Evolutionary conservation across 495 filamentous ascomycete genomes (phyloP), one percentile per base, ranked within the genome.

Genomic region (Pseudotulostoma volvatum): DNA sequence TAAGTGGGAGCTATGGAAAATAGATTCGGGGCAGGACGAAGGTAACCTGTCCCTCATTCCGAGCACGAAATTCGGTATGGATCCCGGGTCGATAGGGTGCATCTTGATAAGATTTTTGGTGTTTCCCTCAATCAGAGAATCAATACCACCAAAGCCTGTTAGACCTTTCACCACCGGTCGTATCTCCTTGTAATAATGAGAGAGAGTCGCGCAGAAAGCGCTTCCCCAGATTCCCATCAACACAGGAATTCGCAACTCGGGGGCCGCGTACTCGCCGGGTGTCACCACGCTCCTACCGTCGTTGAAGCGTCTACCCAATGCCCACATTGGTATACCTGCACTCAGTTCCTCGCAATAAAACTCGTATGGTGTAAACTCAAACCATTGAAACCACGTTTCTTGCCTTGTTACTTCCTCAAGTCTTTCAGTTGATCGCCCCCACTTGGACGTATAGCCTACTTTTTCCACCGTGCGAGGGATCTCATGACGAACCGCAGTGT

Each of bases 331-430:
- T 42, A 97, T 95, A 9, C 90, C 87, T 13, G 88, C 88, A 35
- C 67, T 64, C 20, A 82, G 76, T 44, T 96, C 90, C 53, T 97
- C 90, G 51, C 84, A 94, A 56, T 85, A 95, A 47, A 97, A 77
- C 57, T 97, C 90, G 46, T 93, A 97, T 0, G 90, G 90, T 0
- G 84, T 93, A 41, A 87, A 76, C 45, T 97, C 90, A 46, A 93
- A 96, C 90, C 90, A 97, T 49, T 97, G 88, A 46, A 97, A 97
- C 83, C 86, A 97, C 2, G 82, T 68, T 51, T 90, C 76, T 37
- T 67, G 69, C 46, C 71, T 76, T 2, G 84, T 77, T 36, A 73
- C 68, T 39, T 70, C 70, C 46, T 80, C 78, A 1, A 54, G 45
- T 16, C 65, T 59, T 23, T 72, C 67, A 16, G 59, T 61, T 11